A percentile compares a stretch with the other conserved stretches of the same genome.
These are phyloP conservation scores for Polyporus arcularius DNA, from an alignment of 768 basidiomycete species.

Conservation along the genomic window DNA sequence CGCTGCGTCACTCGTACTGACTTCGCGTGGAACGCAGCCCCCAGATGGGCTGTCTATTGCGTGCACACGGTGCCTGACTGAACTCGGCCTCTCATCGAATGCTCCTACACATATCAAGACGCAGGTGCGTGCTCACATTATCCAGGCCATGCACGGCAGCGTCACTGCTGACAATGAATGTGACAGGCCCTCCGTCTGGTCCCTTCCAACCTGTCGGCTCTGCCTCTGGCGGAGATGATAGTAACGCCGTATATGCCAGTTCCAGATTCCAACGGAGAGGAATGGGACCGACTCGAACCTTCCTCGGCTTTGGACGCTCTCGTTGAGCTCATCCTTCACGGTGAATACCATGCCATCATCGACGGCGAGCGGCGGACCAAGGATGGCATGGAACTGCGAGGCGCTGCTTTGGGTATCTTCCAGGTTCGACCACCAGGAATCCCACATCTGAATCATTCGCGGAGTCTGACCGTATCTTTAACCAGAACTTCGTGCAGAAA, in stretches of 20 bases:
- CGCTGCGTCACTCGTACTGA: neutral
- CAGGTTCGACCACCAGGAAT: slow-evolving; percentile 54
- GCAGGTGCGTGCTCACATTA: slow-evolving; percentile 52
- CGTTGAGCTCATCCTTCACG: slow-evolving; percentile 80
- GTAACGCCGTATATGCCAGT: slow-evolving; percentile 76
- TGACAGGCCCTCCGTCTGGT: slow-evolving; percentile 57
- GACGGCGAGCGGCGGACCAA: slow-evolving; percentile 58
- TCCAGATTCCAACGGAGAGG: slow-evolving; percentile 84
- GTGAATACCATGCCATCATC: slow-evolving; percentile 76
- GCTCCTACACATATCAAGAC: slow-evolving; percentile 86
- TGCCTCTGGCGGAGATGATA: slow-evolving; percentile 65
- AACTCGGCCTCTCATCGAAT: slow-evolving; percentile 92
- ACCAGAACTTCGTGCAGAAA: slow-evolving; percentile 73
- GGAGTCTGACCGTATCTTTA: neutral
- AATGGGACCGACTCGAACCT: slow-evolving; percentile 86
- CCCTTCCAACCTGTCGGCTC: slow-evolving; percentile 49
- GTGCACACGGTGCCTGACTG: slow-evolving; percentile 78
- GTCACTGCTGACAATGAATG: slow-evolving; percentile 26
- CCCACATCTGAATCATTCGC: neutral
- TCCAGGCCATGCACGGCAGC: neutral
- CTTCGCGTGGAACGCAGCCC: slow-evolving; percentile 38
- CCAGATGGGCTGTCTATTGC: slow-evolving; percentile 49
- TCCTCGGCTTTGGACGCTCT: slow-evolving; percentile 82
- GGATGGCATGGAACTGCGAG: slow-evolving; percentile 73
- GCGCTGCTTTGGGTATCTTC: slow-evolving; percentile 78